phyloP scores from a whole-genome alignment of 495 filamentous ascomycete genomes.

The Oidiodendron maius region DNA sequence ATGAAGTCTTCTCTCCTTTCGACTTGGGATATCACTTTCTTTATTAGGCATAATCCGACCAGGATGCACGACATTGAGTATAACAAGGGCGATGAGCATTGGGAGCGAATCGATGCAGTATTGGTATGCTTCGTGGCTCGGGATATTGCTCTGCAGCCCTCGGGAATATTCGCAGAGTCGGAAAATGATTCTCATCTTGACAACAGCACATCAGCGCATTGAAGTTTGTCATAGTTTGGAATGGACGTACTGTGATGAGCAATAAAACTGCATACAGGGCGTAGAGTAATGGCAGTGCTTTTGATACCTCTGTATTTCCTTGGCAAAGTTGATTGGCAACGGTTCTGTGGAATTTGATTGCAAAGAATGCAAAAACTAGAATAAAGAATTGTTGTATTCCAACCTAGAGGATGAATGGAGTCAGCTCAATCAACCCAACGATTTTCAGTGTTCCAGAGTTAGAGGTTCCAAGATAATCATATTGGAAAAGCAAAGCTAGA shows the following conservation, averaged over 20 bases:
- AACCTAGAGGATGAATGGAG: too few species aligned
- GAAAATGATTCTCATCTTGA: conserved; percentile 47
- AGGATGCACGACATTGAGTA: conserved; percentile 45
- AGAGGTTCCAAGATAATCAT: too few species aligned
- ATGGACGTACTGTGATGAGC: conserved; percentile 32
- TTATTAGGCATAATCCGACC: conserved; percentile 39
- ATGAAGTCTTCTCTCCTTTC: conserved; percentile 12
- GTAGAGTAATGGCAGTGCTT: conserved; percentile 24
- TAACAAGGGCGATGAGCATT: conserved; percentile 44
- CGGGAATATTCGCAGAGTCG: conserved; percentile 45
- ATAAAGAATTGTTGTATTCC: conserved; percentile 45
- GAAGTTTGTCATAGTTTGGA: not conserved
- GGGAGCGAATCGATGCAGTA: conserved; percentile 45
- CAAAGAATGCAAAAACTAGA: conserved; percentile 33
- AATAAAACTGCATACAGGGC: conserved; percentile 34
- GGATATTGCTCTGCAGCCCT: conserved; percentile 37
- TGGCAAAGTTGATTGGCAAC: conserved; percentile 6
- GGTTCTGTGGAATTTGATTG: conserved; percentile 32
- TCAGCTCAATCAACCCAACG: too few species aligned
- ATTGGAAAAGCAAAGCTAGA: too few species aligned
- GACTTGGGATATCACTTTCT: conserved; percentile 18
- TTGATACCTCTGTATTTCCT: conserved; percentile 1
- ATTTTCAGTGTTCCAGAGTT: too few species aligned
- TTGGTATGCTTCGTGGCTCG: conserved; percentile 41
- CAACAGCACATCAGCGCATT: not conserved